A percentile compares a stretch with the other conserved stretches of the same genome.
Evolutionary conservation across 208 protist genomes (phyloP).

Genomic region (Trypanosoma brucei): DNA sequence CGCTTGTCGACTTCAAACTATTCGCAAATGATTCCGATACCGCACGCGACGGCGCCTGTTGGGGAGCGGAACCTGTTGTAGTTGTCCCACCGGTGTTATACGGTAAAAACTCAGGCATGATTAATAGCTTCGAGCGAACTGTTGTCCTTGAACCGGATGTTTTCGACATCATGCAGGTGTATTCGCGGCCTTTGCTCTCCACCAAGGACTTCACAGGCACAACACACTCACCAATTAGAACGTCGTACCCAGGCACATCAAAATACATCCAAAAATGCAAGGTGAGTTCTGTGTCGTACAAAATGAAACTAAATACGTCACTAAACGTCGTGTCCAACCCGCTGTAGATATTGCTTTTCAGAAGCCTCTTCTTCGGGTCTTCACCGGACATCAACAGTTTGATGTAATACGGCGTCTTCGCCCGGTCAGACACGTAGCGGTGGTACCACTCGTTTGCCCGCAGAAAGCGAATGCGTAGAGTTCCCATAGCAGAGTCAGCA

Average conservation of each 20-base stretch:
- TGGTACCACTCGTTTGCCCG: constrained; percentile 36
- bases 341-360: constrained; percentile 44
- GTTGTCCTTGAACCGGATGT: constrained; percentile 24
- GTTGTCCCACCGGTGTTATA: constrained; percentile 24
- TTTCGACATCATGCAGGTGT: constrained; percentile 36
- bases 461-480: constrained; percentile 44
- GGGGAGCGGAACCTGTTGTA: constrained; percentile 18
- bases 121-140: constrained; percentile 38
- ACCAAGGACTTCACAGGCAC: constrained; percentile 43
- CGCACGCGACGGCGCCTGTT: constrained; percentile 25
- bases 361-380: constrained; percentile 38
- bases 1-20: constrained; percentile 2
- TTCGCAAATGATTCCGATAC: constrained; percentile 33
- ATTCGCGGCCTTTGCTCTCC: constrained; percentile 27
- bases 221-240: constrained; percentile 47
- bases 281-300: constrained; percentile 51
- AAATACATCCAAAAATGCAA: constrained; percentile 70
- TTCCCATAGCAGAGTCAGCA: constrained; percentile 45
- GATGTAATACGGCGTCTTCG: constrained; percentile 60
- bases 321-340: constrained; percentile 38
- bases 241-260: constrained; percentile 55
- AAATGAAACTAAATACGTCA: constrained; percentile 53
- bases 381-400: constrained; percentile 36
- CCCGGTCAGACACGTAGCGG: constrained; percentile 51
- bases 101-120: constrained; percentile 37